phyloP scores from a whole-genome alignment of 2,329 filamentous ascomycete species.

The Phialemonium atrogriseum region DNA sequence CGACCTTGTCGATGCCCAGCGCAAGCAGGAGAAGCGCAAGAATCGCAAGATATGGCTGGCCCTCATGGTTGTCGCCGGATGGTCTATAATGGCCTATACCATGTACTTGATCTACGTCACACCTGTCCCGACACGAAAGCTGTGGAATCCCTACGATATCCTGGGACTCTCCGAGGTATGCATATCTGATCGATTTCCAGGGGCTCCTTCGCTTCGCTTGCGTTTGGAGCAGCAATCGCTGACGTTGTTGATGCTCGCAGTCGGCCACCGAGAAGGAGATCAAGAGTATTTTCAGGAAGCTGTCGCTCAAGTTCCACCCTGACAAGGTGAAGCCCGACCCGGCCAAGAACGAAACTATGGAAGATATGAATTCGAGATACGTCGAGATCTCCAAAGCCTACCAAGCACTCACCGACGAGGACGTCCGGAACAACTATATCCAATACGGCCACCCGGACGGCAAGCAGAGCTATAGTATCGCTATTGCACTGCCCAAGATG shows the following conservation, averaged over 20 bases:
- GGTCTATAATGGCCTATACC: conserved; percentile 82
- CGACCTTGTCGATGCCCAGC: conserved; percentile 73
- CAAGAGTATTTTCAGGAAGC: conserved; percentile 79
- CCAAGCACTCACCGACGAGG: conserved; percentile 95
- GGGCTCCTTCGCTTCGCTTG: no score
- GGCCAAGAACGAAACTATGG: conserved; percentile 80
- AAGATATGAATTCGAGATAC: conserved; percentile 78
- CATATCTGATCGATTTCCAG: no score
- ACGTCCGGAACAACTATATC: conserved; percentile 92
- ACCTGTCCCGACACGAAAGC: conserved; percentile 59
- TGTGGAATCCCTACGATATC: conserved; percentile 97
- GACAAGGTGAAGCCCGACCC: conserved; percentile 84
- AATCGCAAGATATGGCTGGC: conserved; percentile 83
- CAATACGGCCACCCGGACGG: conserved; percentile 95
- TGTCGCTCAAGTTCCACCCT: conserved; percentile 82
- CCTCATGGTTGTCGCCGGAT: conserved; percentile 67
- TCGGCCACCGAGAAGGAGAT: conserved; percentile 82
- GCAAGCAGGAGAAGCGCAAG: conserved; percentile 79
- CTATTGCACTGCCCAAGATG: conserved; percentile 88
- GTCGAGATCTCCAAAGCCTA: conserved; percentile 97
- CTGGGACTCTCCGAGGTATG: conserved; percentile 73
- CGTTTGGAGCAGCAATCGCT: conserved; percentile 3
- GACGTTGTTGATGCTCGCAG: conserved; percentile 33
- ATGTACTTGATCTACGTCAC: conserved; percentile 81
- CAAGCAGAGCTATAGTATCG: conserved; percentile 97